Base-by-base conservation (phyloP, 2,329 filamentous ascomycete genomes). In the Sclerotinia subarctica region DNA sequence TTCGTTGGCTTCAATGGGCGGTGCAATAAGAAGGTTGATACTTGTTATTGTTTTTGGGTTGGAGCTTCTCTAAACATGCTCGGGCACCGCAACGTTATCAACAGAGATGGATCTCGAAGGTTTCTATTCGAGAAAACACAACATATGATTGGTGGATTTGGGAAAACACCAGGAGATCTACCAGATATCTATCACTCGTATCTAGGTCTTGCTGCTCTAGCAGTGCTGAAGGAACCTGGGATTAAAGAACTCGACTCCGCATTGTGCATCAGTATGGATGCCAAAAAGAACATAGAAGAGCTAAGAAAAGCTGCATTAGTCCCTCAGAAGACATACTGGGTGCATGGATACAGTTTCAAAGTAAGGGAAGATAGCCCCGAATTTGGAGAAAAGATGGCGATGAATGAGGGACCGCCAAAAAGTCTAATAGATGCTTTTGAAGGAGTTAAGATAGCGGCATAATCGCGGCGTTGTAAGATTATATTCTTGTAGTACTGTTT, bases 31-130 rank as follows among this genome's bases (percentile, higher is more conserved):
- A 85, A 89, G 59, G 91, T 92, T 13, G 95, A 99, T 79, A 98
- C 95, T 0, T 99, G 95, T 80, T 99, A 99, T 78, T 90, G 88
- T 29, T 99, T 94, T 83, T 99, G 95, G 95, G 92, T 92, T 0
- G 84, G 85, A 5, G 93, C 87, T 2, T 87, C 93, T 63, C 77
- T 85, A 63, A 77, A 78, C 82, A 86, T 91, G 73, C 81, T 91
- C 15, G 82, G 84, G 42, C 79, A 84, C 8, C 32, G 83, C 17
- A 77, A 83, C 1, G 79, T 93, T n/a, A 79, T 93, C 38, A 83
- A 89, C 68, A 78, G 80, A 6, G 76, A 78, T 15, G 83, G 88
- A 0, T 87, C 90, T 56, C 86, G 92, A n/a, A 84, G 85, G 60
- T 98, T 95, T 79, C 82, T 99, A 17, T 83, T 97, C 13, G 87